A percentile compares a stretch with the other conserved stretches of the same genome.
Conservation (phyloP, 23 red algal species). For the Gracilariopsis chorda region DNA sequence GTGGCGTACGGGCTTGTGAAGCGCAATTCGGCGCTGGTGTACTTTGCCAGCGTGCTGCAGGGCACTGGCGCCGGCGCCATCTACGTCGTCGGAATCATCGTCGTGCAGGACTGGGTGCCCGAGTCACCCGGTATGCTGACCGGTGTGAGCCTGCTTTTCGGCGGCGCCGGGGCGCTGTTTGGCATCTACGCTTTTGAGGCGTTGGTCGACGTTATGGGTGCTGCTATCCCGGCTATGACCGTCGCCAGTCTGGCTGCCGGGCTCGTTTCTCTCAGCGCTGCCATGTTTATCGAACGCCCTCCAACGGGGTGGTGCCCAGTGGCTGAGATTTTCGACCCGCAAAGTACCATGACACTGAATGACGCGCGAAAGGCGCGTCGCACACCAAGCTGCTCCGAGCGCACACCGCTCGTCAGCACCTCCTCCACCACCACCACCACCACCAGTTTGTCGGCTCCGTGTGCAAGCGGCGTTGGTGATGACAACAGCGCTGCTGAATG, state of each 20-base stretch:
- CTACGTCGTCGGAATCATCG: slow-evolving; percentile 27
- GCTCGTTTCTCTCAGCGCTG: neutral
- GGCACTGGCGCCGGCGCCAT: slow-evolving; percentile 22
- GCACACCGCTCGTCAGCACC: neutral
- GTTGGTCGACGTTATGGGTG: neutral
- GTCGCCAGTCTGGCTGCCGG: slow-evolving; percentile 24
- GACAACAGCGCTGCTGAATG: neutral
- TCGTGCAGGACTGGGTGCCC: slow-evolving; percentile 44
- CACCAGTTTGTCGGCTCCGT: neutral
- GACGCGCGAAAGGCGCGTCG: neutral
- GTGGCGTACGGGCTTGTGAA: slow-evolving; percentile 2
- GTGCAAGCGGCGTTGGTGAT: too few species aligned
- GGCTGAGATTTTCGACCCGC: slow-evolving; percentile 1
- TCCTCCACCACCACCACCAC: neutral
- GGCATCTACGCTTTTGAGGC: slow-evolving; percentile 8
- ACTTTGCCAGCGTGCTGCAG: neutral
- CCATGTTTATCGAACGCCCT: slow-evolving; percentile 17
- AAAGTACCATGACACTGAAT: neutral
- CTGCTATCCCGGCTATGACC: slow-evolving; percentile 25
- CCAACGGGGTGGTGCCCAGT: slow-evolving; percentile 9
- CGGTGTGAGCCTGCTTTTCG: slow-evolving; percentile 14
- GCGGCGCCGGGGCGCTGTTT: slow-evolving; percentile 29
- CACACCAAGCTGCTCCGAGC: neutral
- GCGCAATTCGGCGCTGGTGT: neutral
- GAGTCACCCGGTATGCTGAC: slow-evolving; percentile 22